Evolutionary conservation across 129 eudicot genomes (phyloP), one percentile per base, ranked within the genome.

Genomic region (Oenanthe sinensis): DNA sequence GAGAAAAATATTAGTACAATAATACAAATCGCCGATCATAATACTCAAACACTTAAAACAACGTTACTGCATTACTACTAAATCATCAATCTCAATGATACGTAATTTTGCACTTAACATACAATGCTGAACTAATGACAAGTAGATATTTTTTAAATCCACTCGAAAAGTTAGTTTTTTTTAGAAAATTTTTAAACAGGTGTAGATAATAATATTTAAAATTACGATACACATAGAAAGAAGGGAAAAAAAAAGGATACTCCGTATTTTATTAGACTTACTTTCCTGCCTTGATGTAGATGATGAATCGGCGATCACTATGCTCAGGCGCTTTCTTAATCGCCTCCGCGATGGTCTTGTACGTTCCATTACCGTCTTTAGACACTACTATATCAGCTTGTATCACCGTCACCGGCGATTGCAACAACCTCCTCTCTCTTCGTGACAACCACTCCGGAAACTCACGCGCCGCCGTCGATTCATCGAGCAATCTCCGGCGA

Each of bases 271-370:
- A 3, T 1, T 44, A 4, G 46, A 79, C 80, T 86, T 91, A 94
- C 98, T 79, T 87, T 87, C 98, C 98, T 50, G 97, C 98, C 86
- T 45, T 95, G 19, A 95, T 86, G 89, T 90, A 91, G 68, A 95
- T 95, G 2, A 95, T 80, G 79, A 83, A 74, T 44, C 98, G 91
- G 40, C 90, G 89, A 81, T 58, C 45, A 74, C 94, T 83, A 28
- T 86, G 19, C 46, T 90, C 92, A 1, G 97, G 97, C 81, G 88
- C 97, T 79, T 88, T 91, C 79, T 91, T 92, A 12, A 95, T 95
- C 74, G 98, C 98, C 89, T 88, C 96, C 33, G 82, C 78, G 43
- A 95, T 91, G n/a, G 97, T 95, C 80, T 74, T 92, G 72, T 46
- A 85, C 81, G 96, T 92, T 20, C 97, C 99, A 52, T 88, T 89